phyloP scores from a whole-genome alignment of 2,329 filamentous ascomycete species.

The Epicoccum nigrum region DNA sequence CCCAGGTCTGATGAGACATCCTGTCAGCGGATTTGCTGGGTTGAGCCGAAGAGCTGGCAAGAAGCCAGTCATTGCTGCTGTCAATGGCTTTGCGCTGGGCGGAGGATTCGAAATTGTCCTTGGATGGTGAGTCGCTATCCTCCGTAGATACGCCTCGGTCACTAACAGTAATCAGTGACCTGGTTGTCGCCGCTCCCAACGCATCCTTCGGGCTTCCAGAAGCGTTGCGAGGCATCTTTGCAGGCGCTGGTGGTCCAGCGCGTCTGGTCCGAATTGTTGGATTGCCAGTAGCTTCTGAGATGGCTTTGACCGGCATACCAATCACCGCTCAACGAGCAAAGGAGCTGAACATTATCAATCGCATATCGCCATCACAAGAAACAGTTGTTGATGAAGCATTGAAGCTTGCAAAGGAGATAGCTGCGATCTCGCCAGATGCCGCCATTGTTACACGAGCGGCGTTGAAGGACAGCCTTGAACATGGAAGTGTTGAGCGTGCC shows the following conservation, averaged over 20 bases:
- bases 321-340: conserved; percentile 55
- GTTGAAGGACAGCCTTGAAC: conserved; percentile 44
- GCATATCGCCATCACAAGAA: conserved; percentile 45
- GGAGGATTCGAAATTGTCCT: conserved; percentile 64
- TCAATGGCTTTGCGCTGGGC: conserved; percentile 64
- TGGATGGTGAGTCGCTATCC: conserved; percentile 54
- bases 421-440: conserved; percentile 45
- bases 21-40: conserved; percentile 60
- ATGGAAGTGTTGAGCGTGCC: conserved; percentile 45
- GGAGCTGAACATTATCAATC: conserved; percentile 51
- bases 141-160: neutral
- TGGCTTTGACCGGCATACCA: conserved; percentile 56
- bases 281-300: conserved; percentile 57
- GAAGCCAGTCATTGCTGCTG: conserved; percentile 66
- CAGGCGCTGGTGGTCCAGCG: conserved; percentile 59
- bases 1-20: conserved; percentile 46
- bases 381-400: conserved; percentile 46
- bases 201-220: conserved; percentile 62
- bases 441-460: conserved; percentile 47
- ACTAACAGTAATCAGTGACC: conserved; percentile 48
- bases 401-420: conserved; percentile 45
- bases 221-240: conserved; percentile 61
- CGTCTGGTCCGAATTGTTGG: conserved; percentile 58
- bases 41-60: conserved; percentile 63
- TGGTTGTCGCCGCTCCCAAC: conserved; percentile 59